These are phyloP conservation scores for Cornus controversa DNA, from an alignment of 148 eudicot species.

Conservation along the genomic window DNA sequence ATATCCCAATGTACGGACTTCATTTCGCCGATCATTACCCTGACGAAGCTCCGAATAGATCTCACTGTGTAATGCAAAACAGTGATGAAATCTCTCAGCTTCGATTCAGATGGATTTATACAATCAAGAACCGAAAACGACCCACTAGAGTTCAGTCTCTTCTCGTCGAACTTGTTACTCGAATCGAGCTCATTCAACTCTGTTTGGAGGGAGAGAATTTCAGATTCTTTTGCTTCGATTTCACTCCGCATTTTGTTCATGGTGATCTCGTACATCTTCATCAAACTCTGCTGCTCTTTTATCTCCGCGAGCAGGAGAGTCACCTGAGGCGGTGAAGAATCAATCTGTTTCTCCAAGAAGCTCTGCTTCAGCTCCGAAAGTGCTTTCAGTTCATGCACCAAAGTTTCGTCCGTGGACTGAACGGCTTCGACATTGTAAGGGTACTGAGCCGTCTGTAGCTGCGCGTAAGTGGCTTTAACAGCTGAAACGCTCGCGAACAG, in stretches of 20 bases:
- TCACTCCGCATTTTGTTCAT: constrained; percentile 66
- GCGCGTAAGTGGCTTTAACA: constrained; percentile 78
- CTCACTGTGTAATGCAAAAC: constrained; percentile 50
- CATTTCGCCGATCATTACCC: constrained; percentile 67
- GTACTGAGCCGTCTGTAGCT: constrained; percentile 78
- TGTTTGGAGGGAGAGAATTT: constrained; percentile 22
- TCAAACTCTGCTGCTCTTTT: constrained; percentile 80
- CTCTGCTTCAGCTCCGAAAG: constrained; percentile 64
- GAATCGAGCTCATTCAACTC: constrained; percentile 26
- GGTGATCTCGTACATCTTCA: constrained; percentile 78
- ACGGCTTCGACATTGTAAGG: constrained; percentile 60
- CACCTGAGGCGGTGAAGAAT: constrained; percentile 77
- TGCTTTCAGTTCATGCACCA: constrained; percentile 53
- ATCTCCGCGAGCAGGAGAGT: constrained; percentile 71
- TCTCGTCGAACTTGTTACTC: constrained; percentile 43
- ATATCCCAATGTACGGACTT: constrained; percentile 72
- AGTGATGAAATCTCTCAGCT: constrained; percentile 43
- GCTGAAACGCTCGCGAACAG: constrained; percentile 77
- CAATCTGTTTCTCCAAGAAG: constrained; percentile 41
- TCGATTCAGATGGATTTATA: constrained; percentile 34
- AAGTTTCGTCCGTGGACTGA: constrained; percentile 59
- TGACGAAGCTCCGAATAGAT: constrained; percentile 65
- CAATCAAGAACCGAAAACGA: constrained; percentile 41
- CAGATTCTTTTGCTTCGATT: constrained; percentile 39
- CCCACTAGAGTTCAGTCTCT: constrained; percentile 55